Conservation (phyloP, 2,329 filamentous ascomycete species). For the Calonectria pseudoreteaudii region DNA sequence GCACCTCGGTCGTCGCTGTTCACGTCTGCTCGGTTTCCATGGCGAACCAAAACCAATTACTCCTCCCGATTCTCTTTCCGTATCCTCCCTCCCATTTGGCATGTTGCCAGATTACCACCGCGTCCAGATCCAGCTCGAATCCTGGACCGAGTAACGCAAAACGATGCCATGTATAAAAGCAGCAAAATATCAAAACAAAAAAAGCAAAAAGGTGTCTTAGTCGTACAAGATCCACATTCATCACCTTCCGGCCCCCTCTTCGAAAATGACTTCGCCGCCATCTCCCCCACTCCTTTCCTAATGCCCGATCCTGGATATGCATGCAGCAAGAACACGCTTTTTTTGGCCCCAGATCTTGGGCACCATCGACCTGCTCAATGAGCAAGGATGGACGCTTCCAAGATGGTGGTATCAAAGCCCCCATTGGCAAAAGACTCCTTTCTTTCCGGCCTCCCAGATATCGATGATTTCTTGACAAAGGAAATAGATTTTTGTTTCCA, state of each 20-base stretch:
- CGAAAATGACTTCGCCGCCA: conserved; percentile 42
- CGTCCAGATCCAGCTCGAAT: conserved; percentile 22
- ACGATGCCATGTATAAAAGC: conserved; percentile 31
- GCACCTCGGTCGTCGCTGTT: conserved; percentile 31
- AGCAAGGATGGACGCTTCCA: conserved; percentile 43
- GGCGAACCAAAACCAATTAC: conserved; percentile 44
- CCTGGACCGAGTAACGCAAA: conserved; percentile 18
- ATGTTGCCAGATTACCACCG: conserved; percentile 19
- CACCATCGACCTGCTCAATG: conserved; percentile 49
- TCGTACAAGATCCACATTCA: conserved; percentile 47
- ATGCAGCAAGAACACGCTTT: conserved; percentile 56
- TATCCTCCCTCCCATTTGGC: conserved; percentile 13
- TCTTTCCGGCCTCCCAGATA: conserved; percentile 42
- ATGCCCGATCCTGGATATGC: conserved; percentile 55
- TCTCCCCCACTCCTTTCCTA: conserved; percentile 42
- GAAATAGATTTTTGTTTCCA: conserved; percentile 40
- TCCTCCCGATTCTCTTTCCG: conserved; percentile 30
- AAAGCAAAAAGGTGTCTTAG: conserved; percentile 41
- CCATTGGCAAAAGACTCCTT: conserved; percentile 45
- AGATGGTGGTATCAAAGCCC: conserved; percentile 46
- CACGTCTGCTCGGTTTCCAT: conserved; percentile 39
- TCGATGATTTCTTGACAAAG: conserved; percentile 42
- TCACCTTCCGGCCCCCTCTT: conserved; percentile 31
- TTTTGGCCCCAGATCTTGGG: conserved; percentile 53
- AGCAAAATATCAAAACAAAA: conserved; percentile 34